phyloP scores from a whole-genome alignment of 1,139 yeast genomes.

The Geotrichum restrictum region DNA sequence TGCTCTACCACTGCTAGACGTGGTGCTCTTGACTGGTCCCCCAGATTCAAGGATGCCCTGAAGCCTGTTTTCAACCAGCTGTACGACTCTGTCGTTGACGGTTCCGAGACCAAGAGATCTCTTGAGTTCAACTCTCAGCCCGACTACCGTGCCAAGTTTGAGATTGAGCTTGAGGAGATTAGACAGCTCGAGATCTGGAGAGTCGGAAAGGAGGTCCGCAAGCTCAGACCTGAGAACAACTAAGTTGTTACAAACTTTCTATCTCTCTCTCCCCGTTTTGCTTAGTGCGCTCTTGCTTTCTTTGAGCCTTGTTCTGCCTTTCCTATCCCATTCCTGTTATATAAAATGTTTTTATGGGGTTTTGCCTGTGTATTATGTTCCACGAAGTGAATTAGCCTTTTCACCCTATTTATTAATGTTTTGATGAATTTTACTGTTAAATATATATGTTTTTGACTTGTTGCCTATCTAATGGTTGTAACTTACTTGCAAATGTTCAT shows the following conservation, averaged over 20 bases:
- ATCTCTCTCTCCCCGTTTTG: background rate
- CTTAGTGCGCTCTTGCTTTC: background rate
- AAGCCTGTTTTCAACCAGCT: conserved; percentile 97
- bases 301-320: background rate
- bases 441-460: background rate
- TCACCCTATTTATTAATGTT: conserved; percentile 21
- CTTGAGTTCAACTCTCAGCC: conserved; percentile 96
- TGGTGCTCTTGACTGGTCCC: conserved; percentile 99
- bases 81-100: conserved; percentile 92
- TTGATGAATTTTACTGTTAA: conserved; percentile 13
- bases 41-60: conserved; percentile 95
- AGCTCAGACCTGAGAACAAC: conserved; percentile 98
- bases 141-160: conserved; percentile 96
- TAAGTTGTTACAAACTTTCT: conserved; percentile 39
- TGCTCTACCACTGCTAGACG: conserved; percentile 99
- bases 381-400: conserved; percentile 23
- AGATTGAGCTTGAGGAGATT: conserved; percentile 85
- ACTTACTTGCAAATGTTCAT: too few relatives aligned
- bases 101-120: conserved; percentile 96
- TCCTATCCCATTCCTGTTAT: conserved; percentile 14
- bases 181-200: conserved; percentile 99
- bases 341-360: conserved; percentile 19
- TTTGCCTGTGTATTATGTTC: conserved; percentile 23
- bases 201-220: conserved; percentile 99
- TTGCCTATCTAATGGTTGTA: background rate